phyloP scores from a whole-genome alignment of 1,284 basidiomycete species.

The Afroboletus lepidellus region DNA sequence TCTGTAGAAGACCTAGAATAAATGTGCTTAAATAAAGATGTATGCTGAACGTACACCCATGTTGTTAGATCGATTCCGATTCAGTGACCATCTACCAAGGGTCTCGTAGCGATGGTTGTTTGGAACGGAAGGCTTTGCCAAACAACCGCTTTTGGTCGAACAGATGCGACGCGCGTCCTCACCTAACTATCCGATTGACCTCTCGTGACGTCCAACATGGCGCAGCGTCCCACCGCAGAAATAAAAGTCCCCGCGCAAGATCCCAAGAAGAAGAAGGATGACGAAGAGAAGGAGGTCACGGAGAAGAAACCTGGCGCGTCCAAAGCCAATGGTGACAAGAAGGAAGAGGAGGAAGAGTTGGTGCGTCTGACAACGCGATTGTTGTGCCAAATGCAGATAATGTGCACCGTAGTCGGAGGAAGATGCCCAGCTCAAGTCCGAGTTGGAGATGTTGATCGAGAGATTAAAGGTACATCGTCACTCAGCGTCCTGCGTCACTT shows the following conservation, averaged over 20 bases:
- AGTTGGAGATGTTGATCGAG: conserved; percentile 97
- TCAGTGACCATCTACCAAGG: neutral
- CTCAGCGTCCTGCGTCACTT: neutral
- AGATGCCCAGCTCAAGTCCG: conserved; percentile 90
- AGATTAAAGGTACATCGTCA: conserved; percentile 70
- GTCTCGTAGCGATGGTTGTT: conserved; percentile 25
- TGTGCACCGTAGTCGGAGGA: conserved; percentile 76
- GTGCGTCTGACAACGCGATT: conserved; percentile 47
- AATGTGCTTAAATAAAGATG: neutral
- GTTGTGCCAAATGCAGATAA: conserved; percentile 7
- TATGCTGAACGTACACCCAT: conserved; percentile 21
- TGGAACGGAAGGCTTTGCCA: conserved; percentile 35
- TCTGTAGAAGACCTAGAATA: conserved; percentile 5
- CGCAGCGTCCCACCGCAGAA: conserved; percentile 53
- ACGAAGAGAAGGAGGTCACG: conserved; percentile 38
- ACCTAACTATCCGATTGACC: conserved; percentile 4
- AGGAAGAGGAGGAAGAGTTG: conserved; percentile 79
- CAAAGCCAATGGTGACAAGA: conserved; percentile 63
- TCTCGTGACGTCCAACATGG: conserved; percentile 40
- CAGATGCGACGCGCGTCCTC: conserved; percentile 35
- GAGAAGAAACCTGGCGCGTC: conserved; percentile 48
- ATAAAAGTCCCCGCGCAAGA: conserved; percentile 70
- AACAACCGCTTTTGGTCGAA: conserved; percentile 30
- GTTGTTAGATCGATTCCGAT: neutral
- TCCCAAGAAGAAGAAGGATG: conserved; percentile 69